Base-by-base conservation (phyloP, 106 monocot species). In the Hemerocallis citrina region DNA sequence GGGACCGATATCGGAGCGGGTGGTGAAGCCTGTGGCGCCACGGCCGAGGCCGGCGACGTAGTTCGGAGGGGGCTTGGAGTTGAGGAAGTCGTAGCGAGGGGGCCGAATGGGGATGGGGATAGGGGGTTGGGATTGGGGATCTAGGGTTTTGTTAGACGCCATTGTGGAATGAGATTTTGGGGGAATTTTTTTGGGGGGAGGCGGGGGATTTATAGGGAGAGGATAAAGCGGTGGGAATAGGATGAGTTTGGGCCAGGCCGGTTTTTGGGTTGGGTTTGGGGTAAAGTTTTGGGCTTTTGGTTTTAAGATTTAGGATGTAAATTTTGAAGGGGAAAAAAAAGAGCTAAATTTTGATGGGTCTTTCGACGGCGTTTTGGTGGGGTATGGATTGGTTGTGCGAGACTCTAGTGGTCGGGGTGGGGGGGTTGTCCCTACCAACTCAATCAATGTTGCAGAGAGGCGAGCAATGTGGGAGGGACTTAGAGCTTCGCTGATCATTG, bases 21-120 rank as follows among this genome's bases (percentile, higher is more conserved):
- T 95, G 50, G 95, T 90, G 79, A 95, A 95, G 0, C 95, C 95
- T 0, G 95, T 90, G 45, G 95, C 90, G 1, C 95, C 95, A 67
- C 95, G 95, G 24, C 94, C 95, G 59, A 95, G 89, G 5, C 95
- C 95, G 1, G 95, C 95, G 52, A 95, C 95, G 31, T 95, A 95
- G 66, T 95, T 95, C 11, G 89, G 66, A 22, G 95, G 95, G 19
- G 95, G 95, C 72, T 86, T 90, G 21, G 95, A 86, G 71, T 78
- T 80, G 70, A 95, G 90, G 67, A 95, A 90, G 5, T 95, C 95
- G 43, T 76, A 68, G 45, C 86, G 83, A 28, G 72, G 68, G 31
- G 85, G 75, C 32, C 86, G 75, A 7, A 29, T 6, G 8, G 77
- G 66, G 36, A 41, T 84, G 84, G 44, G 64, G 74, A 77, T 48